Evolutionary conservation across 345 rosid species (phyloP).

Genomic region (Viola odorata): DNA sequence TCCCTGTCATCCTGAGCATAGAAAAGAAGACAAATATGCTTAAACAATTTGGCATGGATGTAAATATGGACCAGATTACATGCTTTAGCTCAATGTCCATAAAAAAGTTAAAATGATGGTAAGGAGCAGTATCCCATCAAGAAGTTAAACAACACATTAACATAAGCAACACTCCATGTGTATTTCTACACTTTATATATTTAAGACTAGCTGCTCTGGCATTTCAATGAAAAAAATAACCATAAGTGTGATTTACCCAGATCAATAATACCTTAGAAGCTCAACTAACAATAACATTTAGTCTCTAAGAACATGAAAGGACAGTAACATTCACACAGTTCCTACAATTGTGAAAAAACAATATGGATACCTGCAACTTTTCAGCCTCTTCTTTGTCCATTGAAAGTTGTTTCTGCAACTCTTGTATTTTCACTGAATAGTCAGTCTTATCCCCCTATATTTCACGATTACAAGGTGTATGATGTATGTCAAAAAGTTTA

Average conservation of each 20-base stretch:
- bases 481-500: conserved; percentile 13
- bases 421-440: conserved; percentile 72
- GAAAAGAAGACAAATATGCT: conserved; percentile 9
- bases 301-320: background rate
- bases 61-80: background rate
- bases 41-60: too few relatives aligned
- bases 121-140: background rate
- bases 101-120: background rate
- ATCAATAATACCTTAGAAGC: too few relatives aligned
- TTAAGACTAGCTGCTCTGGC: background rate
- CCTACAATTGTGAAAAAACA: background rate
- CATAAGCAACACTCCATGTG: background rate
- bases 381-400: conserved; percentile 86
- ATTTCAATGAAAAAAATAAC: background rate
- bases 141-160: background rate
- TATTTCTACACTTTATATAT: background rate
- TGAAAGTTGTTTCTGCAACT: conserved; percentile 75
- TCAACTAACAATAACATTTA: background rate
- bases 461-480: background rate
- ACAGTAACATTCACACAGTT: background rate
- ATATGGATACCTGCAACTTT: conserved; percentile 58
- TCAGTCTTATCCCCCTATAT: conserved; percentile 72
- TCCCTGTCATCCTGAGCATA: conserved; percentile 74
- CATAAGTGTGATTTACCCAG: background rate
- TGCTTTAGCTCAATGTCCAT: background rate